Conservation (phyloP, 2,329 filamentous ascomycete genomes). For the Hypomyces rosellus region DNA sequence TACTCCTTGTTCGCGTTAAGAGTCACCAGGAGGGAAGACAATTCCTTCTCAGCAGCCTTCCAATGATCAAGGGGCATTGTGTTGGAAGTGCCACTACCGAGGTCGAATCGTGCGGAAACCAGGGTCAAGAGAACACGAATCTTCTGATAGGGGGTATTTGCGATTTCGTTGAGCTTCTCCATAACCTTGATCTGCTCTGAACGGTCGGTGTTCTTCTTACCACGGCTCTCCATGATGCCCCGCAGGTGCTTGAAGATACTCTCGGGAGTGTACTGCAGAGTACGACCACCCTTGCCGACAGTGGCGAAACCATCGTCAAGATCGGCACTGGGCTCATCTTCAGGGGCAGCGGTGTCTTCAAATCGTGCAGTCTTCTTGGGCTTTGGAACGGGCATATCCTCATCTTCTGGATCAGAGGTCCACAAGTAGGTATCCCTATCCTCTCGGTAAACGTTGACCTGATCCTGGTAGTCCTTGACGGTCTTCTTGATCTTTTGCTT, state of each 20-base stretch:
- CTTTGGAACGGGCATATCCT: conserved; percentile 45
- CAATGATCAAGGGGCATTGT: conserved; percentile 95
- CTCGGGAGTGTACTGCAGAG: conserved; percentile 88
- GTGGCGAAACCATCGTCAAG: conserved; percentile 80
- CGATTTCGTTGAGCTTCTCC: conserved; percentile 91
- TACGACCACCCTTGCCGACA: conserved; percentile 82
- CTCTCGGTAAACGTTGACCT: conserved; percentile 80
- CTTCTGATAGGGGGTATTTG: conserved; percentile 84
- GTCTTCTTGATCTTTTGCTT: conserved; percentile 99
- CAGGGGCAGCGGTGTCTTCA: conserved; percentile 37
- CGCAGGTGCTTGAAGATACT: conserved; percentile 97
- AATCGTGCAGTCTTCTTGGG: conserved; percentile 27
- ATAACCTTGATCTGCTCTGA: conserved; percentile 92
- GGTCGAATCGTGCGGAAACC: conserved; percentile 89
- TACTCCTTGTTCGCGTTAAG: conserved; percentile 75
- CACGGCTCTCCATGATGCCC: conserved; percentile 87
- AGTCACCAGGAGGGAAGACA: conserved; percentile 67
- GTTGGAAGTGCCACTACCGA: conserved; percentile 67
- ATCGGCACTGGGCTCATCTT: conserved; percentile 44
- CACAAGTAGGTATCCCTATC: conserved; percentile 86
- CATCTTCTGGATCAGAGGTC: conserved; percentile 70
- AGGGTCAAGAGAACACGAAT: conserved; percentile 88
- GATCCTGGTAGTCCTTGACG: conserved; percentile 86
- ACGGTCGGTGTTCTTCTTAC: conserved; percentile 98
- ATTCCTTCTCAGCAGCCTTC: conserved; percentile 88